Conservation (phyloP, 2,329 filamentous ascomycete genomes). For the Tothia fuscella region DNA sequence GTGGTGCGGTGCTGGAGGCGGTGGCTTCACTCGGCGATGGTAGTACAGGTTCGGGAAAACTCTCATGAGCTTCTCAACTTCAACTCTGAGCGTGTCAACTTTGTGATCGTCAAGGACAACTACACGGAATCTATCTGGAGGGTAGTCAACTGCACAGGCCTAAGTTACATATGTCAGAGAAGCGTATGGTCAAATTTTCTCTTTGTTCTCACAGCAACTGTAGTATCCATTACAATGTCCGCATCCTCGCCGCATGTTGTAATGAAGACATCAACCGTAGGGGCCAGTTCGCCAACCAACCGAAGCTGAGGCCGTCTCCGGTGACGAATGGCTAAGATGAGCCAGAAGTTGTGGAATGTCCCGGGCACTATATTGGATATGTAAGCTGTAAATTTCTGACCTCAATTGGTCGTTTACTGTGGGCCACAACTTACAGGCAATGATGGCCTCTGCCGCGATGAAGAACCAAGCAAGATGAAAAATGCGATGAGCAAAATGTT, state of each 20-base stretch:
- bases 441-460: constrained; percentile 41
- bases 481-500: constrained; percentile 27
- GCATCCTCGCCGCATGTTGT: constrained; percentile 47
- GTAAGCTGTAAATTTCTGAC: too few species aligned
- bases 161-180: too few species aligned
- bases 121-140: constrained; percentile 39
- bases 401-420: not conserved
- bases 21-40: constrained; percentile 36
- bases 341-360: constrained; percentile 9
- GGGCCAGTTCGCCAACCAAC: constrained; percentile 30
- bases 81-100: constrained; percentile 26
- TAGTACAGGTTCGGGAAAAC: constrained; percentile 41
- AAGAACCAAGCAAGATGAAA: constrained; percentile 46
- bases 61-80: constrained; percentile 26
- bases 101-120: constrained; percentile 32
- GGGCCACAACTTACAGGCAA: constrained; percentile 23
- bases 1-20: constrained; percentile 4
- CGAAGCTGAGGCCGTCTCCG: constrained; percentile 11
- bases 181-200: too few species aligned
- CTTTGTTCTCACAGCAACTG: constrained; percentile 29
- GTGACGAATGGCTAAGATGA: constrained; percentile 5
- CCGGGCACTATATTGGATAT: constrained; percentile 6
- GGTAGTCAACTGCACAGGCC: constrained; percentile 44
- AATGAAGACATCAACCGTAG: constrained; percentile 45
- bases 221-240: constrained; percentile 45